phyloP scores from a whole-genome alignment of 2,329 filamentous ascomycete genomes.

The Diaporthe australafricana region DNA sequence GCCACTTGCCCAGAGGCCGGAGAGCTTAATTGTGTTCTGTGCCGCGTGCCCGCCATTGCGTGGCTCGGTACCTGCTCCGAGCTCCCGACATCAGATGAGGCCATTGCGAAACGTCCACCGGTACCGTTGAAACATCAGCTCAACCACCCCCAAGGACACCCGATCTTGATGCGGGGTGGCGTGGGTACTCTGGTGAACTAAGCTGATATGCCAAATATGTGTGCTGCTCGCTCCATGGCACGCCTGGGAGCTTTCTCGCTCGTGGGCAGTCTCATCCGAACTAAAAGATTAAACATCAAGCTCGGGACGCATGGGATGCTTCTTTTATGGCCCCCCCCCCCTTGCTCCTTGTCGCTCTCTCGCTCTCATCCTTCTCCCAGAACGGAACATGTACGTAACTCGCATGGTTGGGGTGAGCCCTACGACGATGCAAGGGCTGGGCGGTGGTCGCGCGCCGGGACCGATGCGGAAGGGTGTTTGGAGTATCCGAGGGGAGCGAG shows the following conservation, averaged over 20 bases:
- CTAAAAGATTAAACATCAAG: slow-evolving; percentile 10
- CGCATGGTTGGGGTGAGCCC: not conserved
- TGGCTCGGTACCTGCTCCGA: not conserved
- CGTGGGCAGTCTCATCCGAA: slow-evolving; percentile 2
- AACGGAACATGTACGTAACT: not conserved
- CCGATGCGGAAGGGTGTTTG: not conserved
- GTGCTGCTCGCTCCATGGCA: not conserved
- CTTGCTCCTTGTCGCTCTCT: not conserved
- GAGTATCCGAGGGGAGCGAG: too few relatives aligned
- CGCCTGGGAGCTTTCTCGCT: too few relatives aligned
- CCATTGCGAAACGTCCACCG: slow-evolving; percentile 34
- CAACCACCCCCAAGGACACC: not conserved
- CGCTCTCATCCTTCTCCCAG: not conserved
- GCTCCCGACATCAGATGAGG: slow-evolving; percentile 33
- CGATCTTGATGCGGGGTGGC: not conserved
- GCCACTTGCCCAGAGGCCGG: not conserved
- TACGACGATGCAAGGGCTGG: not conserved
- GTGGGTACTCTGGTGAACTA: not conserved
- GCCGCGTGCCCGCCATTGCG: not conserved
- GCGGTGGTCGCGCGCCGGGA: not conserved
- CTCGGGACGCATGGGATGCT: slow-evolving; percentile 14
- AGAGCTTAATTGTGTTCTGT: slow-evolving; percentile 9
- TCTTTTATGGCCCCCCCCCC: not conserved
- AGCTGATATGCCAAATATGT: not conserved
- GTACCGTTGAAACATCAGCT: slow-evolving; percentile 22